Conservation (phyloP, 2,329 filamentous ascomycete species). For the Pseudogymnoascus sp. region DNA sequence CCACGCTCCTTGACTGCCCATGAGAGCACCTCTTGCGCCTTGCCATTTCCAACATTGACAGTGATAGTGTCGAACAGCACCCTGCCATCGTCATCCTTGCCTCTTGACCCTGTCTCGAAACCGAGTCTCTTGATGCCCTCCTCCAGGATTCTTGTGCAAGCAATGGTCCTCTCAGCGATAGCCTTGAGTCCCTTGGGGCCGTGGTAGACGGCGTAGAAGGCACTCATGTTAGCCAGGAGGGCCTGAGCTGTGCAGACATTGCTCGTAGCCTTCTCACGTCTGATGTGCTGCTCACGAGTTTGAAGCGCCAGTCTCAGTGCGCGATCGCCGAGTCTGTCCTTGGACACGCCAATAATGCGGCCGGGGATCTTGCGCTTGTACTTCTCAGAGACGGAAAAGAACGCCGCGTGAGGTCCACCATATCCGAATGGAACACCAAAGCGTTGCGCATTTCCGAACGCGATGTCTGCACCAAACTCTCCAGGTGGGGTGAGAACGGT, state of each 20-base stretch:
- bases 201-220: constrained; percentile 90
- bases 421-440: constrained; percentile 88
- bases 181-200: constrained; percentile 73
- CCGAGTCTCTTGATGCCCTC: constrained; percentile 54
- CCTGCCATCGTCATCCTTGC: constrained; percentile 45
- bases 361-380: constrained; percentile 93
- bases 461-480: constrained; percentile 91
- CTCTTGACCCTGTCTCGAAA: constrained; percentile 51
- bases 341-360: constrained; percentile 81
- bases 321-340: constrained; percentile 73
- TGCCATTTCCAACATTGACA: constrained; percentile 45
- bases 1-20: constrained; percentile 40
- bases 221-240: constrained; percentile 88
- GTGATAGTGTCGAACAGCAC: constrained; percentile 75
- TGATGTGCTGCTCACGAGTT: constrained; percentile 91
- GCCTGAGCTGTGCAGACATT: constrained; percentile 97
- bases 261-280: constrained; percentile 92
- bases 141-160: constrained; percentile 61
- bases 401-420: constrained; percentile 91
- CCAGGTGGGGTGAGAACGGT: constrained; percentile 83
- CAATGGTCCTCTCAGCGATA: constrained; percentile 71
- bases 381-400: constrained; percentile 86
- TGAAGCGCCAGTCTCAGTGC: constrained; percentile 81
- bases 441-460: constrained; percentile 84
- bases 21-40: constrained; percentile 43